Percentiles rank a stretch among this genome's conserved stretches.
These are phyloP conservation scores for Larix sibirica DNA, from an alignment of 83 land plant genomes.

Conservation along the genomic window DNA sequence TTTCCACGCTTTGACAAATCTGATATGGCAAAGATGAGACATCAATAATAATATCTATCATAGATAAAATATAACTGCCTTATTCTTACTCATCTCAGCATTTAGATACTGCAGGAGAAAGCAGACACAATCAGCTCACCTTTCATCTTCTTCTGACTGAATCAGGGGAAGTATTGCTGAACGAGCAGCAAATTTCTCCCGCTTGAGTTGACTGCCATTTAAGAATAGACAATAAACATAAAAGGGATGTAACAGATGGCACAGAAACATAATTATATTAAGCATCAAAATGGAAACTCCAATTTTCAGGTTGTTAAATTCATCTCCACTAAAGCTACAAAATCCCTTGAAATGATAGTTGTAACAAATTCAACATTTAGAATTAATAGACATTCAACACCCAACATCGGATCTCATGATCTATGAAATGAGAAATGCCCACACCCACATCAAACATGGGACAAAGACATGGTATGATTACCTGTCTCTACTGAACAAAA, in stretches of 20 bases:
- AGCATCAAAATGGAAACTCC: neutral
- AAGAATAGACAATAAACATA: slow-evolving; percentile 9
- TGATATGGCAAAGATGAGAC: slow-evolving; percentile 16
- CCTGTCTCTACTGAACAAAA: too few relatives aligned
- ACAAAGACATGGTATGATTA: too few relatives aligned
- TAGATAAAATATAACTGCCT: slow-evolving; percentile 16
- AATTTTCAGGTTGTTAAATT: neutral
- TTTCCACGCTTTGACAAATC: slow-evolving; percentile 87
- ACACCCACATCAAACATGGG: too few relatives aligned
- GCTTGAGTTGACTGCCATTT: slow-evolving; percentile 58
- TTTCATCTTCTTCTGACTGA: slow-evolving; percentile 96
- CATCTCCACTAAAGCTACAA: neutral
- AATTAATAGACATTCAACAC: neutral
- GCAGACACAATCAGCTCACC: slow-evolving; percentile 37
- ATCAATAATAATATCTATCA: neutral
- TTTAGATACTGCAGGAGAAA: neutral
- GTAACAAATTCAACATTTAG: neutral
- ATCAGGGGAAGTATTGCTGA: slow-evolving; percentile 85
- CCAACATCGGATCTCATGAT: neutral
- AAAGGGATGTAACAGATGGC: neutral
- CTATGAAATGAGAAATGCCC: neutral
- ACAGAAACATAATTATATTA: neutral
- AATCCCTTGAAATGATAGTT: neutral
- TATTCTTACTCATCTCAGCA: slow-evolving; percentile 1
- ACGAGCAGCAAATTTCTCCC: slow-evolving; percentile 91